phyloP scores from a whole-genome alignment of 176 grass and related monocot genomes.

The Oryza glumipatula region DNA sequence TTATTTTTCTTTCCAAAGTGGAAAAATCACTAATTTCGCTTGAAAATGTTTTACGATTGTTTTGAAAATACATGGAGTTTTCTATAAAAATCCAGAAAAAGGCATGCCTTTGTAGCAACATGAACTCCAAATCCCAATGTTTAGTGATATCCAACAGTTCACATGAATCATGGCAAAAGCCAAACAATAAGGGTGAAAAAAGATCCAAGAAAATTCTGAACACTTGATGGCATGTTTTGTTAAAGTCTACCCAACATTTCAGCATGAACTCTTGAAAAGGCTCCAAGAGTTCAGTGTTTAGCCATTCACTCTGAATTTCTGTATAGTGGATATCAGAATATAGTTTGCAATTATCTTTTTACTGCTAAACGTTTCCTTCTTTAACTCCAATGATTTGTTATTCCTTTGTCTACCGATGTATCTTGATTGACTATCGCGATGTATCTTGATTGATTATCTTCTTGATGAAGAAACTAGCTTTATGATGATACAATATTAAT shows the following conservation, averaged over 20 bases:
- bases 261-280: too few relatives aligned
- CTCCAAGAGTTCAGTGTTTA: neutral
- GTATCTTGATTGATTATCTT: conserved; percentile 23
- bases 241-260: neutral
- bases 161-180: neutral
- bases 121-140: neutral
- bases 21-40: neutral
- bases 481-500: conserved; percentile 21
- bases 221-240: neutral
- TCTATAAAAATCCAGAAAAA: neutral
- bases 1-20: neutral
- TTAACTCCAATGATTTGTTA: conserved; percentile 23
- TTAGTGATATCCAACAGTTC: neutral
- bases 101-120: neutral
- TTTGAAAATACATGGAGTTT: conserved; percentile 4
- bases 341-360: conserved; percentile 15
- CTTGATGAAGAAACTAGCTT: conserved; percentile 26
- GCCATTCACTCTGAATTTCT: neutral
- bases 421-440: conserved; percentile 20
- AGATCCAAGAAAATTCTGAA: conserved; percentile 25
- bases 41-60: neutral
- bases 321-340: neutral
- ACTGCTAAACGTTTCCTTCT: conserved; percentile 17
- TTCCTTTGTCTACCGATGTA: conserved; percentile 6
- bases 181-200: neutral